Base-by-base conservation (phyloP, 2,329 filamentous ascomycete genomes). In the Trichoderma polysporum region DNA sequence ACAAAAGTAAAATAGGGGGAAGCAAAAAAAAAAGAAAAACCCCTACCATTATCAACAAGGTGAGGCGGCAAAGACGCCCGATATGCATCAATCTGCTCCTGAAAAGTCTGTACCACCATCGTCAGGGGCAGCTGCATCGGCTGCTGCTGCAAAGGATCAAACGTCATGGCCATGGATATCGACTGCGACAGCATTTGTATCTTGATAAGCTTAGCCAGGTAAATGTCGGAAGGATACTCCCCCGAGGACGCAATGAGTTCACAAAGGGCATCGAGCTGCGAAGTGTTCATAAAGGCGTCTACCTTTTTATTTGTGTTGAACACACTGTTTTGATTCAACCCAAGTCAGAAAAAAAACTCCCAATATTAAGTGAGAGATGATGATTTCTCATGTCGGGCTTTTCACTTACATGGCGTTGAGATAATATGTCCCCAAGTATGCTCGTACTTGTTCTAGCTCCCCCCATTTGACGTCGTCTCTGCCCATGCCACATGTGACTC, bases 341-440 rank as follows among this genome's bases (percentile, higher is more conserved):
- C 19, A 53, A 53, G 70, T 65, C 50, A 60, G 31, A 1, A 15
- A 15, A 15, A 2, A 3, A 19, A 29, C n/a, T 9, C 6, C n/a
- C n/a, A n/a, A 19, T 19, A 12, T 2, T 2, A 17, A 17, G 6
- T 27, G 47, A 50, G 6, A 31, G 47, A 31, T 33, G 27, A 25
- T 33, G 2, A 9, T 5, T 27, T 3, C 4, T 31, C 10, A 15
- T 12, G 13, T 4, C 7, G 17, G 10, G 27, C 13, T 33, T 9
- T 33, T 1, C 2, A 75, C 81, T 71, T 68, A 84, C 82, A 83
- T 70, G 7, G 83, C 82, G 33, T 83, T 82, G 4, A 85, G 70
- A 64, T 85, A 85, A 67, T 84, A 86, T 4, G 81, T 82, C 2
- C 82, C 83, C 0, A 79, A 78, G 71, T 82, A 84, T 0, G 82